Conservation (phyloP, 2,329 filamentous ascomycete species). For the Claviceps monticola region DNA sequence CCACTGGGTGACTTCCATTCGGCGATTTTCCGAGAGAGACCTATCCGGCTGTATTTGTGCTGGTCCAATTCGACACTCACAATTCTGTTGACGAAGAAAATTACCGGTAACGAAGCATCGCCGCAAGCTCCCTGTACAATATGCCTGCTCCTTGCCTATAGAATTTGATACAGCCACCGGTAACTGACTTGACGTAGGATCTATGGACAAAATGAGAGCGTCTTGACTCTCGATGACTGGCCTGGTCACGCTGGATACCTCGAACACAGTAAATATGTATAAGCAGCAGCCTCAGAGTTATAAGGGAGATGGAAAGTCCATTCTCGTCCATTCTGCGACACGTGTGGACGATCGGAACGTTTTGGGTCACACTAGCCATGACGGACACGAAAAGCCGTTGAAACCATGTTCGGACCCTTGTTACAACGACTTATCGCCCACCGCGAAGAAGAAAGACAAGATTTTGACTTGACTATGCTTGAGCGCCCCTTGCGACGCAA, state of each 20-base stretch:
- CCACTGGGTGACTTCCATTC: background rate
- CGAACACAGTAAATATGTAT: background rate
- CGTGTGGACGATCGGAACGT: background rate
- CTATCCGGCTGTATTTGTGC: background rate
- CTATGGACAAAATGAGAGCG: background rate
- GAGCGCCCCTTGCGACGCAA: background rate
- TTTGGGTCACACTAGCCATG: background rate
- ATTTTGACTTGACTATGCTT: background rate
- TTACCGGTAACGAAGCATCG: too few relatives aligned
- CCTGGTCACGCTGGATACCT: background rate
- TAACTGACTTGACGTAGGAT: conserved; percentile 18
- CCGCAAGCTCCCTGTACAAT: conserved; percentile 19
- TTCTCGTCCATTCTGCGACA: background rate
- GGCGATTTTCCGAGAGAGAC: conserved; percentile 5
- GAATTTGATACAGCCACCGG: conserved; percentile 11
- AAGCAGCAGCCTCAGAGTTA: background rate
- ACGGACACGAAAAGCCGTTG: background rate
- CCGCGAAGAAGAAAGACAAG: background rate
- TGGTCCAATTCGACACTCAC: too few relatives aligned
- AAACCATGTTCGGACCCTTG: background rate
- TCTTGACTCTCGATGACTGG: too few relatives aligned
- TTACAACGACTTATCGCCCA: background rate
- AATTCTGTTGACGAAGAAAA: conserved; percentile 16
- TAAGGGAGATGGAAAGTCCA: background rate
- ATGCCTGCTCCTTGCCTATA: conserved; percentile 16